Base-by-base conservation (phyloP, 805 yeast species). In the Lachancea sp. region DNA sequence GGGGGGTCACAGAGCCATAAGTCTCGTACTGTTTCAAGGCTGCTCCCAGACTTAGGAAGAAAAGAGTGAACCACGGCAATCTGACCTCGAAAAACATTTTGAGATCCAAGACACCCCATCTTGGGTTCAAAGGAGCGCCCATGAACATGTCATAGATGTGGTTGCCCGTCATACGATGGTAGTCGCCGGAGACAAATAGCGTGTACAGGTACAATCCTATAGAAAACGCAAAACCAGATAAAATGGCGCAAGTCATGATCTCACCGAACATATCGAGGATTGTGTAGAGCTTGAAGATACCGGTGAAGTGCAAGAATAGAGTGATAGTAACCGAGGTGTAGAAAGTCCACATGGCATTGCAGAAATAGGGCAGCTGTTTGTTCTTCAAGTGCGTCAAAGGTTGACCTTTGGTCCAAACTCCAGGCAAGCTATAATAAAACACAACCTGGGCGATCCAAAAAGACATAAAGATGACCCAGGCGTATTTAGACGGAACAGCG, bases 21-120 rank as follows among this genome's bases (percentile, higher is more conserved):
- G 62, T 66, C 51, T 88, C 96, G 54, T 72, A 76, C 66, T 92
- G 98, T 63, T 77, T 80, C 48, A 86, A 69, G 30, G 80, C 78
- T 22, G 86, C 75, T 21, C 87, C 85, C 42, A 84, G 64, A 2
- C 90, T 71, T 48, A 88, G 63, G 68, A 87, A 84, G 64, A 80
- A 79, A 36, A 92, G 67, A 11, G 88, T 85, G 68, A 80, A 92
- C 98, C 98, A 92, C 12, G 98, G 98, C 45, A 92, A 71, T 61
- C 98, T 79, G 32, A 92, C 97, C 66, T 92, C 98, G 61, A 88
- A 90, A 65, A 92, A 92, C 95, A 92, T 87, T 72, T 92, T 92
- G 62, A 87, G 70, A 65, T 92, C 98, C 54, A 90, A 73, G 52
- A 80, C 81, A 30, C 97, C 97, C 58, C 90, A 71, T 61, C 98